A percentile compares a stretch with the other conserved stretches of the same genome.
phyloP scores from a whole-genome alignment of 768 basidiomycete species.

The Cystofilobasidium ferigula region DNA sequence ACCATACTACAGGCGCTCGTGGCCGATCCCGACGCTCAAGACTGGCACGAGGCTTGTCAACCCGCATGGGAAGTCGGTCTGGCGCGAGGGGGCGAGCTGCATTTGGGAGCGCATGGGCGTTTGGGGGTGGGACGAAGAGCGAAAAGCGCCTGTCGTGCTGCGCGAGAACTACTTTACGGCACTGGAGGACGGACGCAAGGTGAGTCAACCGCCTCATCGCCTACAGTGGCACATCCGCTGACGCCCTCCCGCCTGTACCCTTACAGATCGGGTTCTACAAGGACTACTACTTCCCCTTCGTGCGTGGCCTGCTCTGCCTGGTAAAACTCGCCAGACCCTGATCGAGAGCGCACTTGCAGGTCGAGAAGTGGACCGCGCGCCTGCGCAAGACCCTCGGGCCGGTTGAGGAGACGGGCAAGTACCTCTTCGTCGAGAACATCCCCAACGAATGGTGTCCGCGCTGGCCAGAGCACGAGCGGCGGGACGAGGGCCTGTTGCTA shows the following conservation, averaged over 20 bases:
- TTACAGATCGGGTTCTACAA: constrained; percentile 34
- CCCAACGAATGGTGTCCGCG: constrained; percentile 87
- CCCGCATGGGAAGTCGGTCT: constrained; percentile 42
- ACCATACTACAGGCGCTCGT: constrained; percentile 70
- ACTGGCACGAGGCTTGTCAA: constrained; percentile 55
- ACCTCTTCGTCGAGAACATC: constrained; percentile 67
- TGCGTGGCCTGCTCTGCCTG: background rate
- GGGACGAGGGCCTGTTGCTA: constrained; percentile 52
- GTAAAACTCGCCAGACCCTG: too few species aligned
- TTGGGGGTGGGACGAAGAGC: constrained; percentile 71
- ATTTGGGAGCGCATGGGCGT: constrained; percentile 87
- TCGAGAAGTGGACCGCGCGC: background rate
- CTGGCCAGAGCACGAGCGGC: constrained; percentile 58
- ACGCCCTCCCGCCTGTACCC: constrained; percentile 7
- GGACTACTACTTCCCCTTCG: constrained; percentile 36
- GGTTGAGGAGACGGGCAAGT: constrained; percentile 41
- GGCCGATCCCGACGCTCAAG: constrained; percentile 70
- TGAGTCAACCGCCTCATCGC: constrained; percentile 30
- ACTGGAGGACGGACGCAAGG: constrained; percentile 54
- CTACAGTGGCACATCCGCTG: background rate
- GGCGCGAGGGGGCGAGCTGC: constrained; percentile 51
- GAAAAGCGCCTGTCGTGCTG: constrained; percentile 59
- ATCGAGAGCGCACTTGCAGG: background rate
- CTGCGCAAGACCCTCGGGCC: background rate
- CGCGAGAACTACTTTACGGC: constrained; percentile 73